Conservation (phyloP, 2,329 filamentous ascomycete genomes). For the Apiospora rasikravindrae region DNA sequence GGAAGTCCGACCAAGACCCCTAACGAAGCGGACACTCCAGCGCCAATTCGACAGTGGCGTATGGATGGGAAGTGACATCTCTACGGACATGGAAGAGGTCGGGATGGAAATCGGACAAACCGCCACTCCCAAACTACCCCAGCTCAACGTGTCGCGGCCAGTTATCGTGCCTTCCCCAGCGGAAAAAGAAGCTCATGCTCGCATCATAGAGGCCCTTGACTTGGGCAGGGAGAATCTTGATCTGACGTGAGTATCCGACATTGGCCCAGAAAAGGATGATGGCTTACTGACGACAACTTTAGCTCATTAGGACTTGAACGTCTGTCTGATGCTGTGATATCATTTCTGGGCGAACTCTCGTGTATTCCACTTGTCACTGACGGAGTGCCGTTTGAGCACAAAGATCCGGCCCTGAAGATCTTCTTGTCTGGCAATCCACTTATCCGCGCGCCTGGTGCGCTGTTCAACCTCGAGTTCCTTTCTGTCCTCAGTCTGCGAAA, state of each 20-base stretch:
- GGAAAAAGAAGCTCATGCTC: conserved; percentile 51
- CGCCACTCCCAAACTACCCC: conserved; percentile 44
- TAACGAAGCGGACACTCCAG: conserved; percentile 57
- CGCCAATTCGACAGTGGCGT: conserved; percentile 72
- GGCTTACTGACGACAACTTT: background rate
- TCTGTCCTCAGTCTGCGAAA: conserved; percentile 70
- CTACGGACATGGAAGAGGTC: conserved; percentile 52
- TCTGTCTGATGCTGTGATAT: conserved; percentile 62
- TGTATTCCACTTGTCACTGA: conserved; percentile 59
- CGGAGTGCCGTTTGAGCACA: conserved; percentile 63
- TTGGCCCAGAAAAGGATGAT: background rate
- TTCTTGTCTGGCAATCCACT: conserved; percentile 67
- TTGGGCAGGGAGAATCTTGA: conserved; percentile 64
- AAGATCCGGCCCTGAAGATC: conserved; percentile 64
- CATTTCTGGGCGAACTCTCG: conserved; percentile 59
- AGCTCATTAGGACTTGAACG: conserved; percentile 54
- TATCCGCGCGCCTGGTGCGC: conserved; percentile 57
- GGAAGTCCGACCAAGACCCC: conserved; percentile 39
- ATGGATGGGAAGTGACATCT: conserved; percentile 67
- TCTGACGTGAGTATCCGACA: conserved; percentile 57
- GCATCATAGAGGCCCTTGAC: conserved; percentile 61
- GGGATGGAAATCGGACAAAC: conserved; percentile 41
- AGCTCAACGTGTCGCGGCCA: conserved; percentile 39
- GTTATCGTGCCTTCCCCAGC: conserved; percentile 40
- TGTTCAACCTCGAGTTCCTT: conserved; percentile 67